These are phyloP conservation scores for Chiua virens DNA, from an alignment of 768 basidiomycete genomes.

Conservation along the genomic window DNA sequence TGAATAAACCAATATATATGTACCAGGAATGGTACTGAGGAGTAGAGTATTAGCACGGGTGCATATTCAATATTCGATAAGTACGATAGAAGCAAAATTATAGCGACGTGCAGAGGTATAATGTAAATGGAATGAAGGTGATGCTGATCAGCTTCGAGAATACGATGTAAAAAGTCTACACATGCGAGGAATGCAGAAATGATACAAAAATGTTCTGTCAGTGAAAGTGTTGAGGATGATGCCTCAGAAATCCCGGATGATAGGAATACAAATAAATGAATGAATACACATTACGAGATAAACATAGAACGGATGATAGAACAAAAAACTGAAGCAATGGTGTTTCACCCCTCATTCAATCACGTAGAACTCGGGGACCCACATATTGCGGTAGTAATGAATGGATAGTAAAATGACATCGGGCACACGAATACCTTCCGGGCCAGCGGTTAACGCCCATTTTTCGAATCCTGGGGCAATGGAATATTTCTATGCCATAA, in stretches of 20 bases:
- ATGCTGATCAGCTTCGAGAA: background rate
- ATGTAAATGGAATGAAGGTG: background rate
- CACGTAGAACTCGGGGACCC: slow-evolving; percentile 32
- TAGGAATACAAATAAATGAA: slow-evolving; percentile 3
- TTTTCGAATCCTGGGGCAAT: slow-evolving; percentile 13
- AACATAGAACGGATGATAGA: background rate
- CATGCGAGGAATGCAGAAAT: background rate
- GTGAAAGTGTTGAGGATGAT: background rate
- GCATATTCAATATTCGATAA: too few species aligned
- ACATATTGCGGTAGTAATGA: slow-evolving; percentile 28
- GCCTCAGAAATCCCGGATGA: background rate
- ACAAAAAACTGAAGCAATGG: background rate
- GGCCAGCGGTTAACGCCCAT: slow-evolving; percentile 19
- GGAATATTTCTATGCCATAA: slow-evolving; percentile 2
- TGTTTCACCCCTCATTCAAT: slow-evolving; percentile 12
- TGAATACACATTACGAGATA: background rate
- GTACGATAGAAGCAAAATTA: too few species aligned
- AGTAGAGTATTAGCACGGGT: too few species aligned
- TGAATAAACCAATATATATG: too few species aligned
- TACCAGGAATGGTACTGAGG: too few species aligned
- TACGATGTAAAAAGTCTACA: background rate
- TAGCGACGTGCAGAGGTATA: too few species aligned
- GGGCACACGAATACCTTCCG: slow-evolving; percentile 13
- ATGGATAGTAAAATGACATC: slow-evolving; percentile 22
- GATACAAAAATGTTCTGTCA: background rate